Evolutionary conservation across 2,329 filamentous ascomycete genomes (phyloP).

Genomic region (Hymenoscyphus salicellus): DNA sequence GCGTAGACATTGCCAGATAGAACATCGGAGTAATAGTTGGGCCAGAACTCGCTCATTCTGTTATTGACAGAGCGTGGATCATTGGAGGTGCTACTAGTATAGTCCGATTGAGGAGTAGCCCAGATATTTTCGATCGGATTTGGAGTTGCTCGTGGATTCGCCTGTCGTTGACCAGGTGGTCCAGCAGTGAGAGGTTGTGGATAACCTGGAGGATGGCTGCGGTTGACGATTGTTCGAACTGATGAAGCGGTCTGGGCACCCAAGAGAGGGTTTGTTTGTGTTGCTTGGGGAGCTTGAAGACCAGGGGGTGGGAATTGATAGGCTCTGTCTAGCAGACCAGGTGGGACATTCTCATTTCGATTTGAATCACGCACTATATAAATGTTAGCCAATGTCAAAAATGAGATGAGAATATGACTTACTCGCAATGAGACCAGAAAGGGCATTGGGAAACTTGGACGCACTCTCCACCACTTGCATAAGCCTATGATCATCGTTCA

Average conservation of each 20-base stretch:
- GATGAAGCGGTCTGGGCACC: constrained; percentile 10
- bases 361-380: not conserved
- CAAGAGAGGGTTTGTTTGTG: constrained; percentile 26
- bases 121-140: constrained; percentile 14
- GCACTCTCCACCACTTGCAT: not conserved
- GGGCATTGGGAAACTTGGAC: constrained; percentile 8
- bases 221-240: constrained; percentile 3
- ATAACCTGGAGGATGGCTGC: constrained; percentile 24
- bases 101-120: constrained; percentile 1
- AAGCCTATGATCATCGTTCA: not conserved
- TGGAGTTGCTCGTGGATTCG: constrained; percentile 2
- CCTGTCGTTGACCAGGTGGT: constrained; percentile 35
- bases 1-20: constrained; percentile 5
- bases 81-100: not conserved
- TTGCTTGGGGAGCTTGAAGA: constrained; percentile 7
- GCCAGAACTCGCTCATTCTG: constrained; percentile 10
- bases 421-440: constrained; percentile 4
- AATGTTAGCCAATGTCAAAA: not conserved
- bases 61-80: not conserved
- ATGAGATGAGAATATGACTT: not conserved
- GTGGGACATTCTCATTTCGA: not conserved
- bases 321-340: constrained; percentile 23
- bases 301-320: constrained; percentile 31
- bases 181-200: constrained; percentile 37
- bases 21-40: constrained; percentile 1